Percentiles rank a stretch among this genome's conserved stretches.
Evolutionary conservation across 116 monocot species (phyloP).

Genomic region (Iris pallida): DNA sequence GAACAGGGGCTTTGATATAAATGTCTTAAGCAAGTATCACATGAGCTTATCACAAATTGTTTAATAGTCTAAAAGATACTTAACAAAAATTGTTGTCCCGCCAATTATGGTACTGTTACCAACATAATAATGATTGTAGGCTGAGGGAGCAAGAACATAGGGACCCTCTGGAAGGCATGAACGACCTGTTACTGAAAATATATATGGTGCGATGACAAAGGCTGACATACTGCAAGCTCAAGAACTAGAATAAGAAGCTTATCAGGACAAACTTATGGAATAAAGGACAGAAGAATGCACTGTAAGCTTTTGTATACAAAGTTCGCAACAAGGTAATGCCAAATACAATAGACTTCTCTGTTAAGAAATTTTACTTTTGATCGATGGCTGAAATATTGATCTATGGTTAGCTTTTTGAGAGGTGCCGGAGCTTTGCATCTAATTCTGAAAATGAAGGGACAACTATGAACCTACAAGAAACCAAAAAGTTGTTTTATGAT

Average conservation of each 20-base stretch:
- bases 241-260: constrained; percentile 45
- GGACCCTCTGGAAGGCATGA: constrained; percentile 37
- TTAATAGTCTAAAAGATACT: no score
- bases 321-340: constrained; percentile 73
- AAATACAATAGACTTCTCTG: background rate
- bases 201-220: constrained; percentile 53
- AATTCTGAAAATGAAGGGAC: constrained; percentile 70
- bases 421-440: constrained; percentile 65
- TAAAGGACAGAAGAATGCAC: constrained; percentile 71
- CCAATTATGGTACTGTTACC: no score
- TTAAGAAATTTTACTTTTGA: background rate
- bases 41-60: no score
- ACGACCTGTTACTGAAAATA: constrained; percentile 43
- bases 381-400: background rate
- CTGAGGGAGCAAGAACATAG: constrained; percentile 26
- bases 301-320: constrained; percentile 81
- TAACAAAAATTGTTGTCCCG: no score
- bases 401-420: constrained; percentile 55
- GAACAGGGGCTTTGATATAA: no score
- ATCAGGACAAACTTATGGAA: constrained; percentile 77
- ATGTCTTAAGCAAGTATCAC: no score
- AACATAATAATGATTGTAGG: constrained; percentile 11
- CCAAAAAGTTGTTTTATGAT: constrained; percentile 89
- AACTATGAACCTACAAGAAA: constrained; percentile 55
- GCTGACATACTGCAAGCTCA: constrained; percentile 58